Percentiles rank a stretch among this genome's conserved stretches.
Conservation (phyloP, 2,329 filamentous ascomycete genomes). For the Fusarium neocosmosporiellum region DNA sequence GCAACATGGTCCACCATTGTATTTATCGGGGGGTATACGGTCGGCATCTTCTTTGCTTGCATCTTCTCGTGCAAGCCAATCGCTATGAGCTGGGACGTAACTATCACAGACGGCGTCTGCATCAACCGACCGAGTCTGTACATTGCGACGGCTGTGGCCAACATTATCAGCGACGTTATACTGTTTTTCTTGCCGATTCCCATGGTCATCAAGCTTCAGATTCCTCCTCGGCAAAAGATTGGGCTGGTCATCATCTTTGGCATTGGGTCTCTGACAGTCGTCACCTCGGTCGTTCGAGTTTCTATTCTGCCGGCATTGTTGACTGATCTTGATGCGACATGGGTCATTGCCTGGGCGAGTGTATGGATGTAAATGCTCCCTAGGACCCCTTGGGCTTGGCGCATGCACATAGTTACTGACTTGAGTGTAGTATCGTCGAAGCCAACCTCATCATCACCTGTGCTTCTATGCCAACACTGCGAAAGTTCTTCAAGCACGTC, state of each 20-base stretch:
- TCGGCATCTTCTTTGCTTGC: constrained; percentile 48
- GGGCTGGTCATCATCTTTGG: constrained; percentile 57
- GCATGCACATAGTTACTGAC: background rate
- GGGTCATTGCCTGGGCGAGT: constrained; percentile 43
- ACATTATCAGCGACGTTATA: constrained; percentile 60
- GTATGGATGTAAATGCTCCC: constrained; percentile 44
- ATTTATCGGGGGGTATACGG: constrained; percentile 47
- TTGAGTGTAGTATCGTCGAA: constrained; percentile 42
- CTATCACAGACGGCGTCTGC: constrained; percentile 50
- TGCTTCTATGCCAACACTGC: constrained; percentile 53
- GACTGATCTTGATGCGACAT: constrained; percentile 42
- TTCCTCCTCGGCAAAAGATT: constrained; percentile 60
- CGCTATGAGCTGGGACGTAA: constrained; percentile 45
- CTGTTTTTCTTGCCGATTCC: constrained; percentile 59
- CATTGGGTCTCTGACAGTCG: constrained; percentile 52
- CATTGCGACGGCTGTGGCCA: constrained; percentile 59
- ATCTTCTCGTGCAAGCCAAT: constrained; percentile 53
- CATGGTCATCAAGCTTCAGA: constrained; percentile 57
- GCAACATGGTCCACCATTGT: constrained; percentile 45
- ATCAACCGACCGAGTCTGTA: constrained; percentile 60
- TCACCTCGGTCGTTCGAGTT: constrained; percentile 48
- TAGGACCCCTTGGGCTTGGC: background rate
- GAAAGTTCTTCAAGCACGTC: constrained; percentile 53
- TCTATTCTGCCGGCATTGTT: constrained; percentile 44
- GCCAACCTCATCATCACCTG: constrained; percentile 55